Conservation (phyloP, 2,329 filamentous ascomycete species). For the Colletotrichum falcatum region DNA sequence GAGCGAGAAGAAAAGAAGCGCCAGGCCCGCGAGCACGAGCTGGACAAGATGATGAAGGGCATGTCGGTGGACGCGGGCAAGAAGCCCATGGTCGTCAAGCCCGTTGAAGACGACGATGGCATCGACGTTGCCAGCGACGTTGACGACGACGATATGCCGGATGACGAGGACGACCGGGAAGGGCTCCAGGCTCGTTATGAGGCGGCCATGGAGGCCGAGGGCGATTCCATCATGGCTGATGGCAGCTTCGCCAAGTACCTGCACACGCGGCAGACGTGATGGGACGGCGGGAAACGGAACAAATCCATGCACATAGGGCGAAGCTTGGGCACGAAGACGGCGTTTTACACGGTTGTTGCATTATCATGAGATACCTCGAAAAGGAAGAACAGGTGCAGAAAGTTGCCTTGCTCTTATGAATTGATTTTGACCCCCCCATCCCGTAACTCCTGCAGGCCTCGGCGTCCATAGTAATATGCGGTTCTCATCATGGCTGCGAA, state of each 20-base stretch:
- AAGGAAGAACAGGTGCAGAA: constrained; percentile 39
- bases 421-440: constrained; percentile 38
- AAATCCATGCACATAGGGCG: constrained; percentile 44
- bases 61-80: constrained; percentile 69
- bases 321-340: constrained; percentile 25
- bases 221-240: constrained; percentile 62
- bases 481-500: background rate
- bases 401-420: constrained; percentile 40
- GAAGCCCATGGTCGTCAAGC: constrained; percentile 46
- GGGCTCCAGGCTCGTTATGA: constrained; percentile 82
- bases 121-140: constrained; percentile 69
- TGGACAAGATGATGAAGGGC: constrained; percentile 94
- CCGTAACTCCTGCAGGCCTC: constrained; percentile 35
- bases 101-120: constrained; percentile 59
- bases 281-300: constrained; percentile 37
- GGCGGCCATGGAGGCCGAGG: constrained; percentile 74
- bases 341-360: constrained; percentile 41
- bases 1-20: constrained; percentile 83
- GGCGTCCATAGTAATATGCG: background rate
- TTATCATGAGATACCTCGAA: constrained; percentile 42
- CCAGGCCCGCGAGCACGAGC: constrained; percentile 79
- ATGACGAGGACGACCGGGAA: constrained; percentile 71
- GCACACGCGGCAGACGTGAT: constrained; percentile 55
- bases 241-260: constrained; percentile 74
- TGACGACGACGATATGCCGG: constrained; percentile 68